Base-by-base conservation (phyloP, 2,329 filamentous ascomycete genomes). In the Verticillium zaregamsianum region DNA sequence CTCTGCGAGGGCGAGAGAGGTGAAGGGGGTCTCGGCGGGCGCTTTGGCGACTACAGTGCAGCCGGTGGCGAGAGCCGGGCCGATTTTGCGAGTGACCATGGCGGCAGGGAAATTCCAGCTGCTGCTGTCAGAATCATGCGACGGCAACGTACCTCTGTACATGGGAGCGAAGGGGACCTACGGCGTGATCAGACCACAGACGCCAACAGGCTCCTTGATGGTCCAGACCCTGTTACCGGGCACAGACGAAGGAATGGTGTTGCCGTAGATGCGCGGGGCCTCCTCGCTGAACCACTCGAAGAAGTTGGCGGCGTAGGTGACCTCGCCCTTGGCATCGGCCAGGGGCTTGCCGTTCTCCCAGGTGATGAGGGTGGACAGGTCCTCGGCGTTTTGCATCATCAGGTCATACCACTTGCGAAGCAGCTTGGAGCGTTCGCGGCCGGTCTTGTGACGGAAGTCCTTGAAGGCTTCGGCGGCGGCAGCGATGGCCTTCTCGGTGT, bases 21-120 rank as follows among this genome's bases (percentile, higher is more conserved):
- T 96, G 73, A 94, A 95, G 0, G 94, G 95, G 1, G 95, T 97
- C 80, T 98, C 94, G 57, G 89, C 89, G 1, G 94, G 93, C 17
- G 93, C 90, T 76, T 99, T 99, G 69, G 88, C 89, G 2, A 98
- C 93, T 2, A 96, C 91, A 0, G 94, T 97, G 78, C 94, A 98
- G 62, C 95, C 95, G n/a, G 93, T 93, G 20, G 95, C 95, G 61
- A 98, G 82, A 9, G 90, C 91, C 2, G 91, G 86, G 2, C 85
- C 88, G 58, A 88, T 82, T 74, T 90, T 90, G 63, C 88, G 79
- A 7, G 87, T 90, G 66, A 91, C 95, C 61, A 82, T 84, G 62
- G 88, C 88, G 3, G 88, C 86, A 9, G 89, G 89, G 70, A 95
- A 96, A 77, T 96, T 96, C 92, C 92, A 95, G 61, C 82, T 83